Conservation (phyloP, 1,284 basidiomycete species). For the Inonotus hispidus region DNA sequence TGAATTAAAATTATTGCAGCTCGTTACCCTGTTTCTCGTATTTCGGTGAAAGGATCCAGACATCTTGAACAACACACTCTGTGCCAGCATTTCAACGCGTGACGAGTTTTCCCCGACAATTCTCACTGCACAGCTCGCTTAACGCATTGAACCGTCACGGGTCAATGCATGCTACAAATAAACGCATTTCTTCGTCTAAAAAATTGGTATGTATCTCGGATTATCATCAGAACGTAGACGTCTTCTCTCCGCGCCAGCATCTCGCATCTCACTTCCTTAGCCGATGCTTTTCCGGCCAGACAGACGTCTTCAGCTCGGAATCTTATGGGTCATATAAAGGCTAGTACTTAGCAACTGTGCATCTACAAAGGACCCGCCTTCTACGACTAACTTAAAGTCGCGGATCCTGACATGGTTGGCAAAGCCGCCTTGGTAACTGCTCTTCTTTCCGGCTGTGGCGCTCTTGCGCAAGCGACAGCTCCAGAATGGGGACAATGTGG, state of each 20-base stretch:
- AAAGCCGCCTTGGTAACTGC: constrained; percentile 18
- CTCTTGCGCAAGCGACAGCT: constrained; percentile 26
- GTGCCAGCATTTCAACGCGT: not conserved
- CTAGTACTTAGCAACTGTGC: not conserved
- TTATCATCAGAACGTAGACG: not conserved
- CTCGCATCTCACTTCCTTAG: not conserved
- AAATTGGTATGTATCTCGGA: not conserved
- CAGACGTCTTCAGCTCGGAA: not conserved
- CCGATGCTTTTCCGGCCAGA: constrained; percentile 9
- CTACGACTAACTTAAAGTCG: not conserved
- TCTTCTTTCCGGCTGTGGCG: constrained; percentile 20
- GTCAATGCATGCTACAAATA: not conserved
- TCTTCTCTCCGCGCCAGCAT: not conserved
- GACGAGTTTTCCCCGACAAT: not conserved
- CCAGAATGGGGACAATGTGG: constrained; percentile 37
- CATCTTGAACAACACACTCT: not conserved
- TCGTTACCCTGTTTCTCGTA: too few relatives aligned
- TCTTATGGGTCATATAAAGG: not conserved
- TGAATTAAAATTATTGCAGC: too few relatives aligned
- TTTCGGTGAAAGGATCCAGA: not conserved
- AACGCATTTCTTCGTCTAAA: not conserved
- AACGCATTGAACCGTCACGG: not conserved
- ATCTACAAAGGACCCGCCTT: not conserved
- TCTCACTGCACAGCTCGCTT: not conserved
- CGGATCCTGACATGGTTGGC: constrained; percentile 1